A percentile compares a stretch with the other conserved stretches of the same genome.
Conservation (phyloP, 306 rosid species). For the Cucurbita ficifolia region DNA sequence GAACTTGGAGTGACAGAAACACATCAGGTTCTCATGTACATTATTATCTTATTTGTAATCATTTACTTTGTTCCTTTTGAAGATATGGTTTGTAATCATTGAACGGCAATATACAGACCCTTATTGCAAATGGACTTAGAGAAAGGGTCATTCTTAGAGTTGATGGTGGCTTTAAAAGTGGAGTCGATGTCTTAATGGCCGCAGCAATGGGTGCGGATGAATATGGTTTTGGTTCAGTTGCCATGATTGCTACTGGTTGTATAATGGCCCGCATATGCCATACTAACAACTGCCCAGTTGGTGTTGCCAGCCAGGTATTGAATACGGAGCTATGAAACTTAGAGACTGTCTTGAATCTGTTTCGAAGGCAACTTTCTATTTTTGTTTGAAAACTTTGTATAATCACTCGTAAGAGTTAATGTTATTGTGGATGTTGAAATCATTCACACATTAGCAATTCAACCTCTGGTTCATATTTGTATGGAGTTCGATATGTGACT, state of each 20-base stretch:
- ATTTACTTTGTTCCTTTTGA: conserved; percentile 4
- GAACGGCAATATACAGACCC: conserved; percentile 42
- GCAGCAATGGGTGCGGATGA: conserved; percentile 98
- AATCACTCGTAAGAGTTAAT: not conserved
- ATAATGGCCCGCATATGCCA: conserved; percentile 98
- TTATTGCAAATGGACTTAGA: conserved; percentile 76
- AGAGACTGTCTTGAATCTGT: not conserved
- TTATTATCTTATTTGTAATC: not conserved
- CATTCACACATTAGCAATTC: not conserved
- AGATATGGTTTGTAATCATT: conserved; percentile 11
- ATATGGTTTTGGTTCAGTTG: conserved; percentile 91
- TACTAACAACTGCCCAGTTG: conserved; percentile 97
- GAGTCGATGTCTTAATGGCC: conserved; percentile 93
- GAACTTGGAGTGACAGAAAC: conserved; percentile 95
- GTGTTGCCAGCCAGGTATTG: conserved; percentile 94
- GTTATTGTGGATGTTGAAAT: not conserved
- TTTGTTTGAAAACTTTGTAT: not conserved
- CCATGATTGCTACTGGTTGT: conserved; percentile 96
- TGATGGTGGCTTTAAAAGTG: conserved; percentile 98
- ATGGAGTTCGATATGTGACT: not conserved
- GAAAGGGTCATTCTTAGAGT: conserved; percentile 97
- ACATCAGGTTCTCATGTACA: conserved; percentile 52
- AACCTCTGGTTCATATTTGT: conserved; percentile 6
- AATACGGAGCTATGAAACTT: conserved; percentile 6
- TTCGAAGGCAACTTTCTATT: not conserved